These are phyloP conservation scores for Leptographium lundbergii DNA, from an alignment of 2,329 filamentous ascomycete genomes.

Conservation along the genomic window DNA sequence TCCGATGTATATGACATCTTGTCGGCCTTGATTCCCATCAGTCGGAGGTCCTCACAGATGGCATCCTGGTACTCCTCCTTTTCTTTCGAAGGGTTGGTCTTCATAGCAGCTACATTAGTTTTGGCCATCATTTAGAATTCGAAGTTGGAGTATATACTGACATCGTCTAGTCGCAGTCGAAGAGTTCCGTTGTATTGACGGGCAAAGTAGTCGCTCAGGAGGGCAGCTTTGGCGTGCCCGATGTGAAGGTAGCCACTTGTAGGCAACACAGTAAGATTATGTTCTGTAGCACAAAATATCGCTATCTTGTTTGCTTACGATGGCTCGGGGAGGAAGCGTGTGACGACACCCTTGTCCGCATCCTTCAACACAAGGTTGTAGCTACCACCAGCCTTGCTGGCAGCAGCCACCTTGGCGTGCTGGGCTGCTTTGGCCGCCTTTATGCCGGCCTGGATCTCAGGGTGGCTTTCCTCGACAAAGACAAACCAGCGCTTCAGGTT, in stretches of 20 bases:
- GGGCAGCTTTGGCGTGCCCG: constrained; percentile 66
- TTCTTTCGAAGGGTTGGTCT: constrained; percentile 96
- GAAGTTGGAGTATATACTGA: too few relatives aligned
- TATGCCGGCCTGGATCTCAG: constrained; percentile 59
- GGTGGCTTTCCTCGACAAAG: constrained; percentile 71
- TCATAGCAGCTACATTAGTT: too few relatives aligned
- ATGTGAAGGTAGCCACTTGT: constrained; percentile 72
- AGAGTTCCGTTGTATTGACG: constrained; percentile 88
- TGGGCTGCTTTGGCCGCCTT: constrained; percentile 57
- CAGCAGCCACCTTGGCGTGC: constrained; percentile 54
- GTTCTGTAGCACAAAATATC: constrained; percentile 3
- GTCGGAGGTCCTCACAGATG: constrained; percentile 78
- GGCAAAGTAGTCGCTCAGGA: constrained; percentile 89
- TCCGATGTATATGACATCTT: constrained; percentile 82
- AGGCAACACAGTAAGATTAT: constrained; percentile 8
- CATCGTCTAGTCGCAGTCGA: constrained; percentile 86
- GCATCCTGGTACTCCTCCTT: constrained; percentile 93
- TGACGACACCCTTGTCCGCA: constrained; percentile 79
- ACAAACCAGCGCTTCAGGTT: constrained; percentile 81
- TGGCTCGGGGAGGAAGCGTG: constrained; percentile 86
- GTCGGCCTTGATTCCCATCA: constrained; percentile 89
- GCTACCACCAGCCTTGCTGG: constrained; percentile 66
- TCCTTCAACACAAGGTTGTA: constrained; percentile 83
- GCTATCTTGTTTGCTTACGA: constrained; percentile 40
- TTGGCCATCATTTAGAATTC: too few relatives aligned